Conservation (phyloP, 2,329 filamentous ascomycete genomes). For the Sporothrix inflata region DNA sequence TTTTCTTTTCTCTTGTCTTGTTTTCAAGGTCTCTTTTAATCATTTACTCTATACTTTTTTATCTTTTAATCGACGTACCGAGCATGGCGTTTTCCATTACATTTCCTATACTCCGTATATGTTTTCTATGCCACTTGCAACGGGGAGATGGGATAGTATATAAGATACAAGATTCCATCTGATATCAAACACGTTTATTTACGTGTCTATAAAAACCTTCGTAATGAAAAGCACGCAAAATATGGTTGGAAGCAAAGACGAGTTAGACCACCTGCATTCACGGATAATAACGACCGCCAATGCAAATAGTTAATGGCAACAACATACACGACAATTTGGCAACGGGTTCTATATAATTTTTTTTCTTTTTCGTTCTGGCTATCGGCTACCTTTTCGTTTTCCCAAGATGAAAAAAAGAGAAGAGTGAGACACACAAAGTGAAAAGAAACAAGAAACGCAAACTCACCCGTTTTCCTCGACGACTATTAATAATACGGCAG, state of each 20-base stretch:
- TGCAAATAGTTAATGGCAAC: neutral
- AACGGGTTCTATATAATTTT: neutral
- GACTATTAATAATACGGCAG: conserved; percentile 28
- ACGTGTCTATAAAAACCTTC: no score
- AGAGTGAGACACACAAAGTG: neutral
- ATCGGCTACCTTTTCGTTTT: conserved; percentile 4
- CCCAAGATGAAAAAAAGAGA: conserved; percentile 23
- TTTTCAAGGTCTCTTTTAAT: conserved; percentile 15
- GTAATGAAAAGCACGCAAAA: neutral
- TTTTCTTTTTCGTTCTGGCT: conserved; percentile 10
- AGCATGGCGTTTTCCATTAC: conserved; percentile 6
- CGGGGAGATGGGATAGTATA: neutral
- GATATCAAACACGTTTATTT: neutral
- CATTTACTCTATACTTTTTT: neutral
- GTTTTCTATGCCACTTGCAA: neutral
- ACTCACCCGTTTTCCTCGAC: conserved; percentile 11
- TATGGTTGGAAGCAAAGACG: neutral
- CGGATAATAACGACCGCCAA: neutral
- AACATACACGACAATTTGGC: neutral
- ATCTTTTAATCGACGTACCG: conserved; percentile 5
- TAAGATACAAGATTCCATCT: neutral
- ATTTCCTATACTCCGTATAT: neutral
- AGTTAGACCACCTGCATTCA: no score
- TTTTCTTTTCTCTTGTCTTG: conserved; percentile 7
- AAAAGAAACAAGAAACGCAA: conserved; percentile 14